These are phyloP conservation scores for Magnusiomyces tetraspermus DNA, from an alignment of 1,139 yeast genomes.

Conservation along the genomic window DNA sequence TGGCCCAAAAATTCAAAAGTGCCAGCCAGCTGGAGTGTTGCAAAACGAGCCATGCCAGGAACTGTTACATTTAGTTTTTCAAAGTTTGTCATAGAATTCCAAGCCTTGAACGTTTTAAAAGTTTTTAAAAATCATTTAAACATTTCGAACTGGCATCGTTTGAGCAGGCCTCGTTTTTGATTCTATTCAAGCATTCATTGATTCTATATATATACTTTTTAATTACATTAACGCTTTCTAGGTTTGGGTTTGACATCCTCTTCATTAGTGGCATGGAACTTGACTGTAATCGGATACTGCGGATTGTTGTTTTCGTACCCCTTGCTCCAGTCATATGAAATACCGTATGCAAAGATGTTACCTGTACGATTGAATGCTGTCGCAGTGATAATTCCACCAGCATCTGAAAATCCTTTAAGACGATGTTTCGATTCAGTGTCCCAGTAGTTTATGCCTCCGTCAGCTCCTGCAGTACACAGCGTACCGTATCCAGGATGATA, in stretches of 20 bases:
- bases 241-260: constrained; percentile 76
- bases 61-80: too few species aligned
- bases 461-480: constrained; percentile 89
- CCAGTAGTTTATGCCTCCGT: constrained; percentile 96
- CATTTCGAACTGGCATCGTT: too few species aligned
- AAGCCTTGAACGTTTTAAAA: too few species aligned
- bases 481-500: constrained; percentile 91
- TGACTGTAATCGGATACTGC: constrained; percentile 56
- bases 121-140: too few species aligned
- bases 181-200: too few species aligned
- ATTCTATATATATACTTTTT: too few species aligned
- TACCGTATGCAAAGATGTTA: constrained; percentile 81
- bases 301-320: constrained; percentile 74
- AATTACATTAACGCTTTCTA: neutral
- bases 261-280: constrained; percentile 76
- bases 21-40: too few species aligned
- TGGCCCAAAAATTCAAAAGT: too few species aligned
- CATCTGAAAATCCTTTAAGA: constrained; percentile 66
- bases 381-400: constrained; percentile 66
- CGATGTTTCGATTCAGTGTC: constrained; percentile 90
- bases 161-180: too few species aligned
- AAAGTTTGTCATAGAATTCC: too few species aligned
- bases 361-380: constrained; percentile 81
- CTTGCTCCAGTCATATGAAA: constrained; percentile 79
- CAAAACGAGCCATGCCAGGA: too few species aligned